phyloP scores from a whole-genome alignment of 192 early-diverging fungal species.

The Coemansia sp. region DNA sequence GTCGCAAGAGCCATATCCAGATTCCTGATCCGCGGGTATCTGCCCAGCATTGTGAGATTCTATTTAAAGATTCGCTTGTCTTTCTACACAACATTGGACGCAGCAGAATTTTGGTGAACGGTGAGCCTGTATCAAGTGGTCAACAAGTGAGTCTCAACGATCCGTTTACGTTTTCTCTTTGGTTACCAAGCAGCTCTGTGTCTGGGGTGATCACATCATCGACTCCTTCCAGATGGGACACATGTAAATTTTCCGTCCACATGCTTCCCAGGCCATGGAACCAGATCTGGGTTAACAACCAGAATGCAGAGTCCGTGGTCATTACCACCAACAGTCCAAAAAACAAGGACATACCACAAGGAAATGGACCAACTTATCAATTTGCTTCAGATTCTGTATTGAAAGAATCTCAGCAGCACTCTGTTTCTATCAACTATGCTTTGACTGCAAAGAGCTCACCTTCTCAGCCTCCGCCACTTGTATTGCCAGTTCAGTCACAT shows the following conservation, averaged over 20 bases:
- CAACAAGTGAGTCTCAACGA: constrained; percentile 14
- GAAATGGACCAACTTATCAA: not conserved
- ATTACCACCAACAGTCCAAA: not conserved
- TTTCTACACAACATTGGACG: constrained; percentile 33
- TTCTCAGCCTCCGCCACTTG: constrained; percentile 25
- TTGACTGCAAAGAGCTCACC: not conserved
- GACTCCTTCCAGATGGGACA: too few relatives aligned
- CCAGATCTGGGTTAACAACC: constrained; percentile 29
- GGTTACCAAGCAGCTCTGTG: not conserved
- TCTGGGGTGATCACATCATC: not conserved
- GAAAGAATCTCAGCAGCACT: not conserved
- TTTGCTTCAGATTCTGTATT: not conserved
- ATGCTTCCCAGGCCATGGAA: constrained; percentile 42
- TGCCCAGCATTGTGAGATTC: constrained; percentile 34
- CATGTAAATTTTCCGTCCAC: constrained; percentile 21
- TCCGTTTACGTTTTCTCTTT: constrained; percentile 30
- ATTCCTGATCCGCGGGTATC: constrained; percentile 37
- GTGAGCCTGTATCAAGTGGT: constrained; percentile 6
- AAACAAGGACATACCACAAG: not conserved
- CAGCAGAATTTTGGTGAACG: constrained; percentile 25
- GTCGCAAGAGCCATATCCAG: constrained; percentile 42
- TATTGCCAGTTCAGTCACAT: constrained; percentile 34
- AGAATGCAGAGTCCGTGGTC: constrained; percentile 1
- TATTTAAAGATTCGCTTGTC: constrained; percentile 16
- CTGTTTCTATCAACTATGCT: not conserved